Conservation (phyloP, 192 early-diverging fungal genomes). For the Backusella morwellensis region DNA sequence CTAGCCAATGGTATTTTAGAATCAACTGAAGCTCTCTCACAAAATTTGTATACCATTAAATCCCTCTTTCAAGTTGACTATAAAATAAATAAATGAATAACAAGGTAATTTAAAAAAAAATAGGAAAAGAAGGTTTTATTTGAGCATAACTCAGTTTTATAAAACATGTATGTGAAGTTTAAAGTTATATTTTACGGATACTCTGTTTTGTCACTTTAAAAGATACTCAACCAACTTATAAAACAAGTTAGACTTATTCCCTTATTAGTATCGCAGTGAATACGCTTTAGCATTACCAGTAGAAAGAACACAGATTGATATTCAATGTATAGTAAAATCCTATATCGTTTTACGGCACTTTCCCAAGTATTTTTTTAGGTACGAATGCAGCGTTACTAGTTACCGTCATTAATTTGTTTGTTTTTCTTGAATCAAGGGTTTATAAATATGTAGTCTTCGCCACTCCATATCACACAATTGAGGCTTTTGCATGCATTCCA, state of each 20-base stretch:
- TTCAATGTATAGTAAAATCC: not conserved
- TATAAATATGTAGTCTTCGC: not conserved
- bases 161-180: not conserved
- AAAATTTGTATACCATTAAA: not conserved
- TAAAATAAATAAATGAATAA: not conserved
- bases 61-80: not conserved
- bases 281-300: not conserved
- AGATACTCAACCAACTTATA: not conserved
- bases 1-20: not conserved
- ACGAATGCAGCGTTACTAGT: not conserved
- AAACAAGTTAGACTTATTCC: not conserved
- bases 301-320: not conserved
- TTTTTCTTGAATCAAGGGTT: not conserved
- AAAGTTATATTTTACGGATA: not conserved
- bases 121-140: not conserved
- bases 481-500: not conserved
- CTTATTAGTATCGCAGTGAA: not conserved
- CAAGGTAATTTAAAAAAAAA: not conserved
- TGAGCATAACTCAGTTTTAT: not conserved
- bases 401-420: not conserved
- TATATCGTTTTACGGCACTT: not conserved
- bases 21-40: not conserved
- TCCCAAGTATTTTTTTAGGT: not conserved
- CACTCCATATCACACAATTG: not conserved
- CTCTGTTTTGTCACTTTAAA: not conserved